These are phyloP conservation scores for Dactylellina cionopaga DNA, from an alignment of 2,329 filamentous ascomycete species.

Conservation along the genomic window DNA sequence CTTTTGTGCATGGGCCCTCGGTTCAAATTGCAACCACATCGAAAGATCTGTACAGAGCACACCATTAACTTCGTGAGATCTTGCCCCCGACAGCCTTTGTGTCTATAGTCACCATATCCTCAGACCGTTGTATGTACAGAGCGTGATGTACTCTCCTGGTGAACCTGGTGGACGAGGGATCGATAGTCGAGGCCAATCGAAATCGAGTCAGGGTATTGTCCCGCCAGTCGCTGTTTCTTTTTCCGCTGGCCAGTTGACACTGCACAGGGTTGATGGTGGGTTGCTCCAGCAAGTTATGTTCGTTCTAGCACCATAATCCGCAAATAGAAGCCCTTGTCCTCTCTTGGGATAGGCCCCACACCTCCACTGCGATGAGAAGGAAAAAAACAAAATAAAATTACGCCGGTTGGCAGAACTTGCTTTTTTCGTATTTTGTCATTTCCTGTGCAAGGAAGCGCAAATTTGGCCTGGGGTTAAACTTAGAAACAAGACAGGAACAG, in stretches of 20 bases:
- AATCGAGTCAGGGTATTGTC: constrained; percentile 29
- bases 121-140: not conserved
- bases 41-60: constrained; percentile 38
- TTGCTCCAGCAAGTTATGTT: constrained; percentile 45
- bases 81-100: constrained; percentile 29
- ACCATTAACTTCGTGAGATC: constrained; percentile 49
- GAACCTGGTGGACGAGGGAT: constrained; percentile 12
- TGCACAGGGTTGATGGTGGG: constrained; percentile 22
- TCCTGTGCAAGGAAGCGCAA: constrained; percentile 53
- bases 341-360: constrained; percentile 41
- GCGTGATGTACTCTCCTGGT: too few relatives aligned
- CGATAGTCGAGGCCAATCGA: constrained; percentile 44
- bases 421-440: constrained; percentile 52
- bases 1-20: constrained; percentile 39
- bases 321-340: constrained; percentile 51
- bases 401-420: constrained; percentile 30
- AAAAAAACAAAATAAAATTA: constrained; percentile 25
- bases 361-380: constrained; percentile 40
- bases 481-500: constrained; percentile 53
- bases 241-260: constrained; percentile 30
- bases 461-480: constrained; percentile 53
- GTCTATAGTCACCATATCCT: constrained; percentile 34
- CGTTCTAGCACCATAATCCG: constrained; percentile 39
- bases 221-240: constrained; percentile 48
- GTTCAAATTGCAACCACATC: constrained; percentile 46